Base-by-base conservation (phyloP, 1,139 yeast species). In the Kodamaea fungicola region DNA sequence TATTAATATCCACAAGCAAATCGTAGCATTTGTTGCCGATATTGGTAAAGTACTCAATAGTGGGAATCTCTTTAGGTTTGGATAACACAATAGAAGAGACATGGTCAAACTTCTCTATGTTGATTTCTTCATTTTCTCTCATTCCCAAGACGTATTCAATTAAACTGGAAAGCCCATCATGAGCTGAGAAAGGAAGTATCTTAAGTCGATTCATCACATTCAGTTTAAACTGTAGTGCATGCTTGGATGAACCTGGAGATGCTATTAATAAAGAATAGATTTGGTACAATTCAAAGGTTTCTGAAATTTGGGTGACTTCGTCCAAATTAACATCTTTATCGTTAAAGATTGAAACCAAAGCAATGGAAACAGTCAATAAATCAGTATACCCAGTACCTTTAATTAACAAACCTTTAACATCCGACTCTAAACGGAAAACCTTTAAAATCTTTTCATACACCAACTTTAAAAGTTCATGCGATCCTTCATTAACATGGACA, bases 321-420 rank as follows among this genome's bases (percentile, higher is more conserved):
- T 35, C 35, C 22, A 33, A 40, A 6, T 32, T 39, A 5, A 41
- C 39, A 2, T 42, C 37, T 8, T 30, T 25, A 8, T 38, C 37
- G 6, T 33, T 27, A 22, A 47, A 52, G 39, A 70, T 56, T 6
- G 73, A 65, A 2, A 67, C 61, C 30, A 85, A 57, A 1, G 78
- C 73, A n/a, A 80, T 59, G 0, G 83, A 52, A 1, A 78, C 71
- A 0, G 81, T 72, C 12, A 87, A 51, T 27, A 80, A 71, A 54
- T 87, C 96, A 0, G 88, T 74, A 43, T 71, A 77, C 2, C 92
- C 95, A 0, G 89, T 80, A 0, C 94, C 92, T 34, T 73, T 78
- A 23, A 74, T 51, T 12, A 89, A 55, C 7, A 88, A 59, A 9
- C 74, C 75, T 28, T 67, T 64, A 1, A 87, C 73, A 49, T 79